Conservation (phyloP, 2,329 filamentous ascomycete species). For the Aureobasidium namibiae region DNA sequence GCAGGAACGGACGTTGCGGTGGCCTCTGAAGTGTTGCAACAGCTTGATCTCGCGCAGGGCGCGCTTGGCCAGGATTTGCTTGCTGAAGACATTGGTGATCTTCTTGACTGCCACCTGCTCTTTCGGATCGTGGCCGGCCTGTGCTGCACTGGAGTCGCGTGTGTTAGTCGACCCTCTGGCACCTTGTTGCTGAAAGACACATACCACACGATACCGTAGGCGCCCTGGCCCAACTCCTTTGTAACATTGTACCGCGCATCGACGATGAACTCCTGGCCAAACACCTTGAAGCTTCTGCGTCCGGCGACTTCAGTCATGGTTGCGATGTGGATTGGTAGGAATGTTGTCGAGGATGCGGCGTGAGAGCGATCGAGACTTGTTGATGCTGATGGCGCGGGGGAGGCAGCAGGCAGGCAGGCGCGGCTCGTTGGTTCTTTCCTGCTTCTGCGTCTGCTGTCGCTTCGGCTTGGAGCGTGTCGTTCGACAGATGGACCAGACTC, state of each 20-base stretch:
- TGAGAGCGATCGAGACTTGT: not conserved
- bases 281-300: slow-evolving; percentile 97
- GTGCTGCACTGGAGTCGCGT: slow-evolving; percentile 62
- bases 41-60: slow-evolving; percentile 97
- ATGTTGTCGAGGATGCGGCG: not conserved
- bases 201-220: slow-evolving; percentile 97
- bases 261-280: slow-evolving; percentile 98
- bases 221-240: slow-evolving; percentile 95
- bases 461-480: not conserved
- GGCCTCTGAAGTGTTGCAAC: slow-evolving; percentile 81
- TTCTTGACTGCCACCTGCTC: slow-evolving; percentile 99
- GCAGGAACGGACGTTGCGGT: slow-evolving; percentile 3
- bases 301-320: slow-evolving; percentile 54
- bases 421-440: not conserved
- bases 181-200: slow-evolving; percentile 18
- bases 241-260: slow-evolving; percentile 98
- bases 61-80: slow-evolving; percentile 98
- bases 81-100: slow-evolving; percentile 99
- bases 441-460: not conserved
- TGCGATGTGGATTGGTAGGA: not conserved
- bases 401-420: not conserved
- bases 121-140: slow-evolving; percentile 71
- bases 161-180: not conserved
- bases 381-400: not conserved
- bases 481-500: not conserved